Conservation (phyloP, 2,329 filamentous ascomycete genomes). For the Ophiostoma sp. region DNA sequence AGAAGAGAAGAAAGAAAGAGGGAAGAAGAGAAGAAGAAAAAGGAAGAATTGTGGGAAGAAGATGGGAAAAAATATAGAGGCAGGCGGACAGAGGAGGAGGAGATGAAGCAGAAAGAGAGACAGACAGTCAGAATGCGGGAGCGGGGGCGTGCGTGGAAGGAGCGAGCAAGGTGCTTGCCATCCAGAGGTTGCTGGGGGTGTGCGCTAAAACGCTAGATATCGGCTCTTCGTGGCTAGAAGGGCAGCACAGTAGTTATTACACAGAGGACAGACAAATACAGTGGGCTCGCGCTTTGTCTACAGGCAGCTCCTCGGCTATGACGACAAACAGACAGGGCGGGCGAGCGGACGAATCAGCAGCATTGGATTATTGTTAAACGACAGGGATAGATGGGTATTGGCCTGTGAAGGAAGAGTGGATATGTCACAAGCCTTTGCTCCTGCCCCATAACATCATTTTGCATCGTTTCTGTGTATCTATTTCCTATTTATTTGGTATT, state of each 20-base stretch:
- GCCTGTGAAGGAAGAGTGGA: conserved; percentile 15
- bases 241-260: conserved; percentile 3
- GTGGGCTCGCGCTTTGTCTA: conserved; percentile 6
- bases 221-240: conserved; percentile 26
- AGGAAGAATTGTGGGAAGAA: conserved; percentile 24
- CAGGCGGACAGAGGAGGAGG: conserved; percentile 8
- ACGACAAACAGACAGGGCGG: conserved; percentile 29
- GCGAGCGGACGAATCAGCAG: conserved; percentile 30
- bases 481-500: background rate
- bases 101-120: conserved; percentile 13
- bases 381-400: conserved; percentile 16
- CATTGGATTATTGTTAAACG: conserved; percentile 29
- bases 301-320: conserved; percentile 30
- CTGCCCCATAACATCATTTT: conserved; percentile 3
- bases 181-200: conserved; percentile 30
- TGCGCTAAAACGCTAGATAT: conserved; percentile 22
- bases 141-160: conserved; percentile 11
- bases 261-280: background rate
- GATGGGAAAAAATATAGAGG: conserved; percentile 23
- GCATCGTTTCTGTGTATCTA: background rate
- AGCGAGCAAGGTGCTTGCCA: conserved; percentile 25
- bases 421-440: conserved; percentile 22
- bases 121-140: conserved; percentile 20
- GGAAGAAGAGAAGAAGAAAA: conserved; percentile 19
- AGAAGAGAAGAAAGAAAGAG: conserved; percentile 4